phyloP scores from a whole-genome alignment of 345 rosid genomes.

The Acer saccharum region DNA sequence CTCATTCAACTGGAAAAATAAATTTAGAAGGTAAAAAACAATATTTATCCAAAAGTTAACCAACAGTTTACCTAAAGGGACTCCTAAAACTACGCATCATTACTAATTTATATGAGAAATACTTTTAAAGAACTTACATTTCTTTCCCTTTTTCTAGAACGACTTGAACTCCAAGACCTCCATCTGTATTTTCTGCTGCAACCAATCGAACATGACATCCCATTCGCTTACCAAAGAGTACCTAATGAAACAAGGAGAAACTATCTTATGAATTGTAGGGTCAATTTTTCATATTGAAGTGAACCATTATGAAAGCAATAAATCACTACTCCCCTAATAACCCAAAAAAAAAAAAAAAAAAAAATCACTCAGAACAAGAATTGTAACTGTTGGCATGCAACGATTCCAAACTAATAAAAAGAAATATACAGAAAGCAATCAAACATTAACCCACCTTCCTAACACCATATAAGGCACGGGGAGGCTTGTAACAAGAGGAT shows the following conservation, averaged over 20 bases:
- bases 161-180: constrained; percentile 29
- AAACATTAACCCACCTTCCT: constrained; percentile 22
- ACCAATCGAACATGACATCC: constrained; percentile 32
- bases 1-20: background rate
- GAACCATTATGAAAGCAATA: background rate
- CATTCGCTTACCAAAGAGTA: constrained; percentile 28
- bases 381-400: background rate
- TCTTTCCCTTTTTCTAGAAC: constrained; percentile 19
- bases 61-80: background rate
- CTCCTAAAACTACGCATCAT: background rate
- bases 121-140: constrained; percentile 15
- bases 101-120: background rate
- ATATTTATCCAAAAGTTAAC: background rate
- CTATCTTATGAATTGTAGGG: background rate
- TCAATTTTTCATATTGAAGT: background rate
- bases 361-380: background rate
- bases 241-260: constrained; percentile 15
- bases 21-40: background rate
- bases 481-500: constrained; percentile 32
- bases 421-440: background rate
- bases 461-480: constrained; percentile 22
- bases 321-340: background rate
- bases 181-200: constrained; percentile 28
- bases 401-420: background rate
- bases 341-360: background rate